phyloP scores from a whole-genome alignment of 257 asterid genomes.

The Solanum raphanifolium region DNA sequence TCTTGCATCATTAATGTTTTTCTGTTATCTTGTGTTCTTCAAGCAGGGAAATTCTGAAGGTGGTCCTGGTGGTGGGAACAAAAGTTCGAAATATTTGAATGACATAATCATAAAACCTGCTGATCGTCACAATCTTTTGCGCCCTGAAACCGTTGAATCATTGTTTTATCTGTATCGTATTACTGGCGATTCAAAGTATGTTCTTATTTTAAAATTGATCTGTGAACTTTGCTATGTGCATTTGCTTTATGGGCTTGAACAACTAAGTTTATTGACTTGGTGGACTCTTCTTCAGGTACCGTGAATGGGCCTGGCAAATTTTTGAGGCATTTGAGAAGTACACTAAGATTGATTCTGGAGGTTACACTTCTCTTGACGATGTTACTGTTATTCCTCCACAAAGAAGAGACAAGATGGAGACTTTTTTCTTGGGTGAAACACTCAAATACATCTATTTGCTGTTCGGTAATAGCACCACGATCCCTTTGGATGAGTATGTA shows the following conservation, averaged over 20 bases:
- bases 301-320: slow-evolving; percentile 96
- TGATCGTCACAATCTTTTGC: slow-evolving; percentile 91
- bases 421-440: slow-evolving; percentile 90
- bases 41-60: slow-evolving; percentile 51
- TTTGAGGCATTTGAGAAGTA: slow-evolving; percentile 91
- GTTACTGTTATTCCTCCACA: slow-evolving; percentile 71
- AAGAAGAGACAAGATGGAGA: slow-evolving; percentile 94
- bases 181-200: slow-evolving; percentile 86
- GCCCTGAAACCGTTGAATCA: slow-evolving; percentile 98
- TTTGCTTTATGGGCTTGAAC: neutral
- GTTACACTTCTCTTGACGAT: slow-evolving; percentile 82
- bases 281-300: slow-evolving; percentile 51
- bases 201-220: neutral
- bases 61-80: slow-evolving; percentile 79
- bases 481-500: slow-evolving; percentile 81
- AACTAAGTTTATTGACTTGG: neutral
- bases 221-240: neutral
- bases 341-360: slow-evolving; percentile 77
- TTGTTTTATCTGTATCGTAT: slow-evolving; percentile 77
- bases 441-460: slow-evolving; percentile 77
- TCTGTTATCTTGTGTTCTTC: slow-evolving; percentile 7
- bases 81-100: slow-evolving; percentile 47
- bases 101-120: slow-evolving; percentile 80
- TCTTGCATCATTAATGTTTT: neutral
- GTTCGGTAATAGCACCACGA: slow-evolving; percentile 36